Evolutionary conservation across 1,139 yeast species (phyloP).

Genomic region (Taphrina flavorubra): DNA sequence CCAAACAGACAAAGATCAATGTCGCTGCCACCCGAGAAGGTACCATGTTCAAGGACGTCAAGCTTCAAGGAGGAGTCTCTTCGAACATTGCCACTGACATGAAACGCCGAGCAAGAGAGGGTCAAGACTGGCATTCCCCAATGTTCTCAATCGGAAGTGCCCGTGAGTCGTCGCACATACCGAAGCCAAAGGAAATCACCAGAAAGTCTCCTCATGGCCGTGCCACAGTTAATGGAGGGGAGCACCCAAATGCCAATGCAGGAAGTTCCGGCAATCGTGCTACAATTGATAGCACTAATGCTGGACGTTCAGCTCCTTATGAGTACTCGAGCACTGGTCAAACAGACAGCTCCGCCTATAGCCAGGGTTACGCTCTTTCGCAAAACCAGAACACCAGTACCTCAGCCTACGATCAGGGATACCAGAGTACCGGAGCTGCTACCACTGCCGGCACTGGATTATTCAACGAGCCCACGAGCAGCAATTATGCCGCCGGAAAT

Average conservation of each 20-base stretch:
- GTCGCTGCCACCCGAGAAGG: conserved; percentile 45
- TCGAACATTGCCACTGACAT: conserved; percentile 43
- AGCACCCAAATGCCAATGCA: conserved; percentile 29
- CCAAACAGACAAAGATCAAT: conserved; percentile 40
- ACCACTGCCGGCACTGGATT: background rate
- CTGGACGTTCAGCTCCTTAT: conserved; percentile 26
- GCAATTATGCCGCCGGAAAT: background rate
- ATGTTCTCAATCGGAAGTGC: conserved; percentile 45
- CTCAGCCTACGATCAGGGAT: background rate
- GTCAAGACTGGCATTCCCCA: conserved; percentile 46
- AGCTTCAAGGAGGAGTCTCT: conserved; percentile 43
- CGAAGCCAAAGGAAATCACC: conserved; percentile 31
- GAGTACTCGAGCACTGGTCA: conserved; percentile 27
- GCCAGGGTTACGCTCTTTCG: conserved; percentile 1
- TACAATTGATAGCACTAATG: conserved; percentile 30
- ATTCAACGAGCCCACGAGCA: conserved; percentile 1
- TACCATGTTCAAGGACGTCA: conserved; percentile 44
- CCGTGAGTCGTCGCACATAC: conserved; percentile 28
- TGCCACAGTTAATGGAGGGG: conserved; percentile 34
- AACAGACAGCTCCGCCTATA: background rate
- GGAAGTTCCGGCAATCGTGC: conserved; percentile 5
- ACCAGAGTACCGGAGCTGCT: background rate
- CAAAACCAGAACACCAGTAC: background rate
- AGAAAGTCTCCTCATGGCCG: conserved; percentile 37
- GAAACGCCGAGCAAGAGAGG: conserved; percentile 44